A percentile compares a stretch with the other conserved stretches of the same genome.
Evolutionary conservation across 176 grass and related monocot genomes (phyloP).

Genomic region (Zea luxurians): DNA sequence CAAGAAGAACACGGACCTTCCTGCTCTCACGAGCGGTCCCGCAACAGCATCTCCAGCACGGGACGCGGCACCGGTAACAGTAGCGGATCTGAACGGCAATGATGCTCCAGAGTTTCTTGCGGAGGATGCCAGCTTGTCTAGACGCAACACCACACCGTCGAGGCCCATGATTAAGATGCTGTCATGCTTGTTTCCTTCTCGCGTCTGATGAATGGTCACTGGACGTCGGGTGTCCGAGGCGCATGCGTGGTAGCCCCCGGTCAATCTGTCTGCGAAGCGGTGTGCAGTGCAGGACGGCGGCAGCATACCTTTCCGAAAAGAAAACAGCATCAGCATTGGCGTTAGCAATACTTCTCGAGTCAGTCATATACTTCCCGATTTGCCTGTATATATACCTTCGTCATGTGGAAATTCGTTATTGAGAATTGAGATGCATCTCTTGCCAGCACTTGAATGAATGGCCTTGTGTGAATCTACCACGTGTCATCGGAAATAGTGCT

Average conservation of each 20-base stretch:
- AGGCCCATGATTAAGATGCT: constrained; percentile 48
- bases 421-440: neutral
- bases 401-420: neutral
- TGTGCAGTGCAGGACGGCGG: neutral
- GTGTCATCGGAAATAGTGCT: no score
- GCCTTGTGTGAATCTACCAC: neutral
- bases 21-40: neutral
- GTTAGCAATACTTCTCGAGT: neutral
- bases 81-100: constrained; percentile 62
- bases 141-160: constrained; percentile 24
- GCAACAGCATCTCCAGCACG: constrained; percentile 31
- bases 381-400: neutral
- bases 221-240: neutral
- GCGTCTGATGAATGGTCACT: constrained; percentile 35
- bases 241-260: neutral
- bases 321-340: neutral
- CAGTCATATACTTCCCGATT: neutral
- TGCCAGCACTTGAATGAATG: neutral
- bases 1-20: constrained; percentile 37
- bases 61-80: constrained; percentile 45
- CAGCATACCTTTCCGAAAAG: neutral
- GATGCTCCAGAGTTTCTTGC: constrained; percentile 13
- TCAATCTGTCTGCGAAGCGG: neutral
- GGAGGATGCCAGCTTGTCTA: constrained; percentile 40
- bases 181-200: constrained; percentile 50